Conservation (phyloP, 2,329 filamentous ascomycete species). For the Penicillium thymicola region DNA sequence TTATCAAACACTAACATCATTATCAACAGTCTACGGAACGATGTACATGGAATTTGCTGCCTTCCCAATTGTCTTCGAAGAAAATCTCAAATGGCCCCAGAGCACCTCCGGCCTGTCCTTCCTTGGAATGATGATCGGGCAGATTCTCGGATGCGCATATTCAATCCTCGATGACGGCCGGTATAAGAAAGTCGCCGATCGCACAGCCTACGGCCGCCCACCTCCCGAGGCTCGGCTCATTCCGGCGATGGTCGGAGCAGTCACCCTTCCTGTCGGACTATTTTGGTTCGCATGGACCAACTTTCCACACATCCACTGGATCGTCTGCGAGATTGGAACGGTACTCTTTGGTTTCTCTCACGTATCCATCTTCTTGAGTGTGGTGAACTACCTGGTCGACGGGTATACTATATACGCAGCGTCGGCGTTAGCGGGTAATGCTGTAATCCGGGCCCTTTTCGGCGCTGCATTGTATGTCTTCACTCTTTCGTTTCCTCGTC, state of each 20-base stretch:
- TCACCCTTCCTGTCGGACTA: conserved; percentile 15
- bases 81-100: conserved; percentile 41
- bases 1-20: neutral
- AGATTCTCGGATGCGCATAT: conserved; percentile 34
- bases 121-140: conserved; percentile 42
- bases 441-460: no score
- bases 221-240: conserved; percentile 13
- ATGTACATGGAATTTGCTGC: neutral
- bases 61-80: conserved; percentile 34
- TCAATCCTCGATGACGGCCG: conserved; percentile 31
- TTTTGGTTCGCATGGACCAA: conserved; percentile 22
- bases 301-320: conserved; percentile 10
- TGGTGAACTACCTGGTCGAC: conserved; percentile 15
- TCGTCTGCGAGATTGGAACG: conserved; percentile 9
- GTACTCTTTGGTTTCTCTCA: conserved; percentile 17
- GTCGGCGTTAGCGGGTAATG: no score
- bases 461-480: no score
- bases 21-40: conserved; percentile 39
- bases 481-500: no score
- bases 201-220: neutral
- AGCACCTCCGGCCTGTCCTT: conserved; percentile 46
- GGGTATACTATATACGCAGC: no score
- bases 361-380: conserved; percentile 14
- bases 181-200: neutral
- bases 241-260: conserved; percentile 14